phyloP scores from a whole-genome alignment of 2,329 filamentous ascomycete genomes.

The Nothophoma quercina region DNA sequence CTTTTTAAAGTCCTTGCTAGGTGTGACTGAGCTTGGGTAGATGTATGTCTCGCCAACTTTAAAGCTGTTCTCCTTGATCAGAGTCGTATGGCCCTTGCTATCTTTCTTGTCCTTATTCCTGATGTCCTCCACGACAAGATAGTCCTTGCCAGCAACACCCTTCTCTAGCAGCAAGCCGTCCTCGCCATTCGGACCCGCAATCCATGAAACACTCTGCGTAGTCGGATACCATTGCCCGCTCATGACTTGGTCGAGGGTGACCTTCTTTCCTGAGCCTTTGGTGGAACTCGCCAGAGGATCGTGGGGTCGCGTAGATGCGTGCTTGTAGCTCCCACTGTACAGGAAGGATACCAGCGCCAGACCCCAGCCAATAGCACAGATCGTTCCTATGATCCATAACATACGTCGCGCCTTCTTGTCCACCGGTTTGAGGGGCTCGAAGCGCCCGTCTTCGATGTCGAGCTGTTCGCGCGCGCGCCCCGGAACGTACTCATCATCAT shows the following conservation, averaged over 20 bases:
- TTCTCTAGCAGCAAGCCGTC: conserved; percentile 87
- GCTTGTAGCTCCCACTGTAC: conserved; percentile 69
- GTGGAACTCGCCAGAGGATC: conserved; percentile 70
- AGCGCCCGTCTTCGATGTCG: conserved; percentile 61
- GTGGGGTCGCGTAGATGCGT: conserved; percentile 69
- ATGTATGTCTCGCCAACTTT: conserved; percentile 64
- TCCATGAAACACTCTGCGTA: conserved; percentile 76
- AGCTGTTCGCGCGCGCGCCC: conserved; percentile 58
- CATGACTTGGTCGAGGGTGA: conserved; percentile 76
- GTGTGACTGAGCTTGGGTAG: conserved; percentile 69
- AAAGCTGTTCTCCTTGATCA: conserved; percentile 77
- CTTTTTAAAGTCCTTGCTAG: conserved; percentile 84
- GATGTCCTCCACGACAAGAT: conserved; percentile 87
- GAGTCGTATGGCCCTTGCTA: conserved; percentile 65
- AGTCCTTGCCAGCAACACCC: conserved; percentile 68
- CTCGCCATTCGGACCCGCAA: conserved; percentile 74
- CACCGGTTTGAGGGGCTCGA: conserved; percentile 60
- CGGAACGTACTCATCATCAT: conserved; percentile 50
- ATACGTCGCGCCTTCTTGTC: conserved; percentile 71
- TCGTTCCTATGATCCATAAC: conserved; percentile 66
- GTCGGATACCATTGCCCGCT: conserved; percentile 70
- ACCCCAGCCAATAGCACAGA: conserved; percentile 73
- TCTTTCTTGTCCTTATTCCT: conserved; percentile 57
- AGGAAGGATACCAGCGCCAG: conserved; percentile 73
- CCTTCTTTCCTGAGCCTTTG: conserved; percentile 72